Percentiles rank a stretch among this genome's conserved stretches.
Evolutionary conservation across 2,329 filamentous ascomycete species (phyloP).

Genomic region (Dothideomycetes sp.): DNA sequence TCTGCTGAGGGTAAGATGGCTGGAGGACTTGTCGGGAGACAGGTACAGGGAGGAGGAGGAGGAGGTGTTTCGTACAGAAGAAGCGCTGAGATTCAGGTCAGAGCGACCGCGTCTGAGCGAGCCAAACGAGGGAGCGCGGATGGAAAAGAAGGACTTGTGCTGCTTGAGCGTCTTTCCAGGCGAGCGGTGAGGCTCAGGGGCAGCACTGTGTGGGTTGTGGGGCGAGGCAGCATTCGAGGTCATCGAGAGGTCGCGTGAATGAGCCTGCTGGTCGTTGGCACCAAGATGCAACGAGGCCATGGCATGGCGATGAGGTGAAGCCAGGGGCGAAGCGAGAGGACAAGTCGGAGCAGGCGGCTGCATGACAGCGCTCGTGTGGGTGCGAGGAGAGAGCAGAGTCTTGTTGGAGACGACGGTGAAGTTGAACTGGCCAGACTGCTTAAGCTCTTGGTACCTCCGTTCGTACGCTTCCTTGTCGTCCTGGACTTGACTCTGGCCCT

Average conservation of each 20-base stretch:
- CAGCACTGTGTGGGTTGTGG: constrained; percentile 1
- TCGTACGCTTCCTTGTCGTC: constrained; percentile 39
- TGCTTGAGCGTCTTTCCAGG: constrained; percentile 7
- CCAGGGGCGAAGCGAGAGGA: constrained; percentile 1
- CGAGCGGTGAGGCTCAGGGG: neutral
- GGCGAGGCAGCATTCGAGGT: neutral
- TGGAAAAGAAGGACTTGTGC: constrained; percentile 10
- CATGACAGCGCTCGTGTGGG: neutral
- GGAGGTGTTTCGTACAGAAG: constrained; percentile 19
- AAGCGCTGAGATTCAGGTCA: constrained; percentile 21
- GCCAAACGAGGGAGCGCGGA: constrained; percentile 25
- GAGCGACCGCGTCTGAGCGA: constrained; percentile 27
- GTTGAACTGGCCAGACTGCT: constrained; percentile 41
- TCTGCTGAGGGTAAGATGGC: constrained; percentile 19
- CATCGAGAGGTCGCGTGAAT: neutral
- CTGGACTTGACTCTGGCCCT: constrained; percentile 25
- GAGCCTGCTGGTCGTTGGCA: neutral
- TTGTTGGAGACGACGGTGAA: constrained; percentile 12
- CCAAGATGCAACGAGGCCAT: constrained; percentile 2
- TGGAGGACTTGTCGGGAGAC: constrained; percentile 23
- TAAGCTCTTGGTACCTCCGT: constrained; percentile 45
- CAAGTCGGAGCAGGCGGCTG: neutral
- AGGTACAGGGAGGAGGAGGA: constrained; percentile 14
- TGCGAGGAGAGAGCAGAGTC: constrained; percentile 2
- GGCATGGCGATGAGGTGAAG: constrained; percentile 6